Base-by-base conservation (phyloP, 192 early-diverging fungal species). In the Coemansia brasiliensis region DNA sequence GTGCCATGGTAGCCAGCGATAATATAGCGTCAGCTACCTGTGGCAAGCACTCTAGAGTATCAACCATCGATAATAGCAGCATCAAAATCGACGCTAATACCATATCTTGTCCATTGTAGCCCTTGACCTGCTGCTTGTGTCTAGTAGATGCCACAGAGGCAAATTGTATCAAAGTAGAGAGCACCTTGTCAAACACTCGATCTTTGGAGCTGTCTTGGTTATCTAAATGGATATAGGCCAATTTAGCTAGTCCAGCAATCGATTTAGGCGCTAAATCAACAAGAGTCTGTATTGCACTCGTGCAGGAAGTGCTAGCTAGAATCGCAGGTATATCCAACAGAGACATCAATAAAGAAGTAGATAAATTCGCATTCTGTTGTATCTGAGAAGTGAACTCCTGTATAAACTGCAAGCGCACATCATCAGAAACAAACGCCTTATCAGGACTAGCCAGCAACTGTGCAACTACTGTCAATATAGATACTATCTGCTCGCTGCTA, bases 21-120 rank as follows among this genome's bases (percentile, higher is more conserved):
- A 74, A 11, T 9, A 74, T 62, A 4, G 60, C 52, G 10, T 74
- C 65, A 3, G 55, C 58, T 10, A 74, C 41, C 20, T 27, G 26
- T 0, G 24, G 11, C 37, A 20, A 12, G 48, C 16, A 5, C 3
- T n/a, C 25, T 29, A n/a, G 41, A 18, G 46, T 39, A n/a, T 57
- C 55, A 2, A 67, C 38, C 73, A 76, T 62, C 11, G 73, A 69
- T 27, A 76, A 13, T 11, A 76, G 39, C 1, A 76, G 45, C 73
- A 76, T 76, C 9, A 76, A 41, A 2, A 65, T 63, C 0, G 63
- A 55, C 2, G 73, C 62, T 54, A 69, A 45, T 6, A 53, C 63
- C 12, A 55, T n/a, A 4, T 21, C 57, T 4, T 22, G 21, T 0
- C 45, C 35, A 9, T 7, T 27, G 0, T 29, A 9, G 37, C 63